Percentiles rank a stretch among this genome's conserved stretches.
Evolutionary conservation across 1,139 yeast species (phyloP).

Genomic region (Debaryomycetaceae sp.): DNA sequence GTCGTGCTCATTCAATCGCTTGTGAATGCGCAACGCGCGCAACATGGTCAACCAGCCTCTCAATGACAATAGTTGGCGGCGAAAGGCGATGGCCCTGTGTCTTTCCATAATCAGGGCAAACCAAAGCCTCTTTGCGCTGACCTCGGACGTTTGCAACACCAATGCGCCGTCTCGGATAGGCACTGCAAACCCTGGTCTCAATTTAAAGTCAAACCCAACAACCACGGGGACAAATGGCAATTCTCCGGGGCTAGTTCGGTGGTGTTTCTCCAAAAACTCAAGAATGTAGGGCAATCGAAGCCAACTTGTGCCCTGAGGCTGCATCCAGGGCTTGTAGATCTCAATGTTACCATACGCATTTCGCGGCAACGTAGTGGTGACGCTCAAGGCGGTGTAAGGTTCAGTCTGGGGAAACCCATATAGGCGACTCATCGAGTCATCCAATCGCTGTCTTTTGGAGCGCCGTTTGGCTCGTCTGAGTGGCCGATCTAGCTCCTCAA

Average conservation of each 20-base stretch:
- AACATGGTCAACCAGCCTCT: slow-evolving; percentile 22
- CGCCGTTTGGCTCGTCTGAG: slow-evolving; percentile 19
- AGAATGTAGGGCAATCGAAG: slow-evolving; percentile 23
- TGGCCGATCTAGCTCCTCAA: slow-evolving; percentile 16
- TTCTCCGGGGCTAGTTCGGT: slow-evolving; percentile 11
- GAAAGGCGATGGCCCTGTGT: slow-evolving; percentile 8
- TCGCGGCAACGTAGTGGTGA: slow-evolving; percentile 18
- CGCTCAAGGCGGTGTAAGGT: slow-evolving; percentile 18
- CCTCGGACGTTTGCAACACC: slow-evolving; percentile 17
- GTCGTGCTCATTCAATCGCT: slow-evolving; percentile 15
- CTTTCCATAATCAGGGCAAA: slow-evolving; percentile 19
- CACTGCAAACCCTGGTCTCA: slow-evolving; percentile 24
- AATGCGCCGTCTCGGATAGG: slow-evolving; percentile 31
- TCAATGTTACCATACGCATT: slow-evolving; percentile 36
- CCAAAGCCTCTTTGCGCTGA: slow-evolving; percentile 25
- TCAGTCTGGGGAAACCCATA: slow-evolving; percentile 32
- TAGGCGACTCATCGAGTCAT: slow-evolving; percentile 15
- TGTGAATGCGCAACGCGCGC: slow-evolving; percentile 18
- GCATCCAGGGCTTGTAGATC: slow-evolving; percentile 27
- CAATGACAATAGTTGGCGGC: slow-evolving; percentile 10
- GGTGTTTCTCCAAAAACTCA: slow-evolving; percentile 13
- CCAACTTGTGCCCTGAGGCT: slow-evolving; percentile 32
- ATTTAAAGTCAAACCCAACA: slow-evolving; percentile 27
- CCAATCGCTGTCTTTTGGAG: slow-evolving; percentile 18
- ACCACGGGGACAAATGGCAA: slow-evolving; percentile 37